Conservation (phyloP, 2,329 filamentous ascomycete genomes). For the Cladosporium sp. region DNA sequence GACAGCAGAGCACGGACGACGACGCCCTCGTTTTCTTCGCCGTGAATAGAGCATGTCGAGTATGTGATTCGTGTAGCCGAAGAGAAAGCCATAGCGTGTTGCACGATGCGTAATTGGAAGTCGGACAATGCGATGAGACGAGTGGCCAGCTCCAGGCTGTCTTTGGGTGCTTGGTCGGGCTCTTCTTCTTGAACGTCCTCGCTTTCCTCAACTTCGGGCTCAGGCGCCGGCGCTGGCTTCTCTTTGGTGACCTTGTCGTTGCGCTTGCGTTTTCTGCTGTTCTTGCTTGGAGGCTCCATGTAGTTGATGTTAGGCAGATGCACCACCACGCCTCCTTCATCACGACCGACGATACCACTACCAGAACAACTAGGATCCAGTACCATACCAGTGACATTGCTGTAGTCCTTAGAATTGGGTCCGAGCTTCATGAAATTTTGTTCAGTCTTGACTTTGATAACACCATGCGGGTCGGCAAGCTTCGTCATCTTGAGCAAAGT, state of each 20-base stretch:
- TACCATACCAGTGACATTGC: constrained; percentile 72
- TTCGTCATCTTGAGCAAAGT: constrained; percentile 82
- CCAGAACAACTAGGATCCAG: constrained; percentile 95
- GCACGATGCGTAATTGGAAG: constrained; percentile 77
- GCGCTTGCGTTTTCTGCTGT: constrained; percentile 26
- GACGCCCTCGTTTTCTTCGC: constrained; percentile 83
- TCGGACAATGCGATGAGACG: constrained; percentile 70
- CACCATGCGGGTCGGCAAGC: constrained; percentile 64
- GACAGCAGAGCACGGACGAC: constrained; percentile 69
- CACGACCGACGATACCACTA: constrained; percentile 86
- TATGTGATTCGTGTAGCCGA: constrained; percentile 74
- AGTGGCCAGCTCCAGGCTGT: constrained; percentile 52
- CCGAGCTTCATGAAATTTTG: constrained; percentile 80
- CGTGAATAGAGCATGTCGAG: constrained; percentile 87
- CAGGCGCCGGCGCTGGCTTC: constrained; percentile 12
- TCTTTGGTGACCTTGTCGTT: constrained; percentile 6
- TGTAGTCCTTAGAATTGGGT: constrained; percentile 58
- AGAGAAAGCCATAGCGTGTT: constrained; percentile 81
- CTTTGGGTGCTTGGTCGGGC: constrained; percentile 36
- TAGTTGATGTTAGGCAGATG: constrained; percentile 49
- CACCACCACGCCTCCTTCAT: constrained; percentile 64
- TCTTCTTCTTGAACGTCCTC: constrained; percentile 36
- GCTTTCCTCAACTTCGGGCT: not conserved
- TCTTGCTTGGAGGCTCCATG: constrained; percentile 8
- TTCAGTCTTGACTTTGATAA: constrained; percentile 65